Base-by-base conservation (phyloP, 2,329 filamentous ascomycete species). In the Leptoxyphium fumago region DNA sequence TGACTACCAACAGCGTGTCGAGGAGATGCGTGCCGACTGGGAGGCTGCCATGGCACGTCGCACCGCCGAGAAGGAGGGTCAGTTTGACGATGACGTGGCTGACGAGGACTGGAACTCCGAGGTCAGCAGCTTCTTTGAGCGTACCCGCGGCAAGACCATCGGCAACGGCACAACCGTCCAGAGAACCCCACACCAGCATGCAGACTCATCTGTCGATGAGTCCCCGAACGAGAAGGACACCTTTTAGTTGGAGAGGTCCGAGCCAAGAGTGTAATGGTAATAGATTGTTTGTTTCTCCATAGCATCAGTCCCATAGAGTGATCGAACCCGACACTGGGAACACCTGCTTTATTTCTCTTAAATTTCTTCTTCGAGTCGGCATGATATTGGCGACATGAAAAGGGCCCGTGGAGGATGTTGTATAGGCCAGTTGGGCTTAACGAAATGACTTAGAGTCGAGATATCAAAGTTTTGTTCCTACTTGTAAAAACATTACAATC, bases 1-100 rank as follows among this genome's bases (percentile, higher is more conserved):
- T 42, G 89, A 96, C 70, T 85, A 82, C 68, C 75, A 83, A 67
- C 73, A 80, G 61, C 88, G 58, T 36, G 82, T 95, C 50, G 74
- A 80, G 54, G 89, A 95, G 61, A 83, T 94, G 75, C 71, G 77
- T 42, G 59, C 59, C 2, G 68, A 71, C 36, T 72, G 69, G 65
- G 63, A 69, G 28, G 69, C 75, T 49, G 73, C 71, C 64, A 74
- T 78, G 65, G 64, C 68, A 18, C 62, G 65, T 46, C 72, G 71
- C 54, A 51, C 59, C 2, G 58, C 64, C 29, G 74, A 77, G 59
- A 72, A 75, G 57, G 65, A 64, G 39, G 55, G 50, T 30, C 55
- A 58, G 9, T 58, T 62, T 17, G 59, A 62, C 42, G 57, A 64
- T 42, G 58, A 58, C 9, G 63, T 67, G 40, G 61, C 48, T 59